phyloP scores from a whole-genome alignment of 176 grass and related monocot species.

The Saccharum officinarum region DNA sequence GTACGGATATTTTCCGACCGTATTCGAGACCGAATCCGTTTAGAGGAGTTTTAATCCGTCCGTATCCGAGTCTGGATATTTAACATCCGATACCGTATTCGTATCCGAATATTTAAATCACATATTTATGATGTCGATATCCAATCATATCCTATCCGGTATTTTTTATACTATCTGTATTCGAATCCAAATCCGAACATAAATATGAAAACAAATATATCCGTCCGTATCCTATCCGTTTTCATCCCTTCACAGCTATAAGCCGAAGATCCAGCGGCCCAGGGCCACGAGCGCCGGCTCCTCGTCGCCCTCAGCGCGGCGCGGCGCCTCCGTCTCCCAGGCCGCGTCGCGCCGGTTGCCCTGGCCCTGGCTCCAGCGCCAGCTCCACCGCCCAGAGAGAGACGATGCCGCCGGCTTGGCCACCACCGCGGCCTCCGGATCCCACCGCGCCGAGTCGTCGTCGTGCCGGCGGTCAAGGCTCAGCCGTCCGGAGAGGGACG shows the following conservation, averaged over 20 bases:
- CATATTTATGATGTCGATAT: too few relatives aligned
- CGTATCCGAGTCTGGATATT: too few relatives aligned
- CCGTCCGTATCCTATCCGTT: too few relatives aligned
- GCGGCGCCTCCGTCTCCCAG: conserved; percentile 55
- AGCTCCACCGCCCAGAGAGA: conserved; percentile 66
- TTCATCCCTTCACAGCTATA: conserved; percentile 17
- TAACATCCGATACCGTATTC: too few relatives aligned
- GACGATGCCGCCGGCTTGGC: conserved; percentile 50
- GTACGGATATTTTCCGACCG: too few relatives aligned
- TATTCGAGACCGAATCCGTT: too few relatives aligned
- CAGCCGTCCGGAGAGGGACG: conserved; percentile 61
- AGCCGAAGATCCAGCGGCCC: conserved; percentile 69
- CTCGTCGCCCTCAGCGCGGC: background rate
- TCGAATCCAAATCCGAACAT: too few relatives aligned
- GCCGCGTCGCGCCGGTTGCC: conserved; percentile 41
- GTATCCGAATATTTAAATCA: too few relatives aligned
- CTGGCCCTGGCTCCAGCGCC: conserved; percentile 56
- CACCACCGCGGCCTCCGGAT: conserved; percentile 44
- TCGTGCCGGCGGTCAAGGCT: conserved; percentile 43
- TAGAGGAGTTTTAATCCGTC: too few relatives aligned
- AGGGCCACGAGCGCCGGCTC: conserved; percentile 45
- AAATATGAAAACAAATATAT: too few relatives aligned
- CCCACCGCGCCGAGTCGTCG: conserved; percentile 51
- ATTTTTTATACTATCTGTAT: too few relatives aligned
- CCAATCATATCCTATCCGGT: too few relatives aligned